Base-by-base conservation (phyloP, 257 asterid species). In the Haberlea rhodopensis region DNA sequence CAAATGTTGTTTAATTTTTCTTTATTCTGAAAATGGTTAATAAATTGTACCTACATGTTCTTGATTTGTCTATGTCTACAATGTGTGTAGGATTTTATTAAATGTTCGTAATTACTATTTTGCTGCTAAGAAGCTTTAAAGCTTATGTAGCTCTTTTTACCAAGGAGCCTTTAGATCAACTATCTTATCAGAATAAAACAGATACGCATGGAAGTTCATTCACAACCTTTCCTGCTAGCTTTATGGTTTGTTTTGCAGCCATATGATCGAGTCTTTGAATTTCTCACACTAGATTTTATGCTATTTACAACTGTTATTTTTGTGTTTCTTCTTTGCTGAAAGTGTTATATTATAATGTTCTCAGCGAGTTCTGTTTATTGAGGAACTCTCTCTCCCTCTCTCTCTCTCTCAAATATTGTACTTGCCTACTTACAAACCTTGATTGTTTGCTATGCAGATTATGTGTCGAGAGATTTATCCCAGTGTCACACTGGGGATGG, bases 401-500 rank as follows among this genome's bases (percentile, higher is more conserved):
- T 20, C 49, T 3, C 49, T 52, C 15, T 20, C 0, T 51, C 32
- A 31, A 7, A 13, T 51, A 22, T 20, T 65, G 49, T 26, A 21
- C 8, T 49, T 54, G 32, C 43, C 13, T 43, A 43, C 2, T 26
- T 31, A 28, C 59, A 60, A 32, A 16, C 54, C 72, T 5, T 18
- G 56, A 9, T 24, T 20, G 46, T 37, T 28, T 43, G 10, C 63
- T 69, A 46, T 62, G 71, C 87, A 87, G 94, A 70, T 34, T 80
- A 74, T 62, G 73, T 70, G 56, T 32, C 67, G n/a, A 64, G 72
- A 45, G 75, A 72, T 76, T 26, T 76, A 29, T 65, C 71, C 27
- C 65, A 73, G 53, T 46, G 62, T 66, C 65, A 69, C 48, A 64
- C 77, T 62, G 82, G 69, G 74, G 81, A 78, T 78, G 86, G 72